phyloP scores from a whole-genome alignment of 2,329 filamentous ascomycete species.

The Myriosclerotinia scirpicola region DNA sequence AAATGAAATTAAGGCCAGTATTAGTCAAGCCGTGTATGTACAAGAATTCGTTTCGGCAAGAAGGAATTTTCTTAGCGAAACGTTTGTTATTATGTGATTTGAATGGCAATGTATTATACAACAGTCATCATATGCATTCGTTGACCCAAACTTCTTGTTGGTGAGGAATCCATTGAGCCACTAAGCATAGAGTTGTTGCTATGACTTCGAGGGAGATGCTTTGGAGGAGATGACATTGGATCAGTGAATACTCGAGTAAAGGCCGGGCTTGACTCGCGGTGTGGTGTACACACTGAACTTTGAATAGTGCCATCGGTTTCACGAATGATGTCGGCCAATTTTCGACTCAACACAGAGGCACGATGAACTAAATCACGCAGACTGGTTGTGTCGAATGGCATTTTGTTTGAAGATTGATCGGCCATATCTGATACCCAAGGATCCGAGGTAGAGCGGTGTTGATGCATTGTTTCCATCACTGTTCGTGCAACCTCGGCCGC shows the following conservation, averaged over 20 bases:
- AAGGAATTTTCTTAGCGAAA: not conserved
- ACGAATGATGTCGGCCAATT: constrained; percentile 59
- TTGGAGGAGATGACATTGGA: constrained; percentile 54
- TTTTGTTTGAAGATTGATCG: constrained; percentile 46
- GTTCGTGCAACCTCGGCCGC: constrained; percentile 55
- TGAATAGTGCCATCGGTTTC: constrained; percentile 57
- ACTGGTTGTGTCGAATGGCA: constrained; percentile 69
- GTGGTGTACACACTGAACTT: constrained; percentile 53
- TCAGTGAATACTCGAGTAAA: constrained; percentile 67
- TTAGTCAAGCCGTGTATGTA: constrained; percentile 19
- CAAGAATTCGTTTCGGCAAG: constrained; percentile 20
- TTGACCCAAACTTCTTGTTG: constrained; percentile 51
- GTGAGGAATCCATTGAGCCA: constrained; percentile 53
- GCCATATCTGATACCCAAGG: constrained; percentile 38
- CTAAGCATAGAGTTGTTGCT: constrained; percentile 55
- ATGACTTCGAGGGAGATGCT: constrained; percentile 52
- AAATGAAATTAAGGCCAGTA: constrained; percentile 20
- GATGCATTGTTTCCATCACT: constrained; percentile 64
- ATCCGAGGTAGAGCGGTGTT: constrained; percentile 49
- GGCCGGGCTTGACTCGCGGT: constrained; percentile 61
- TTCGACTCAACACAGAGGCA: constrained; percentile 59
- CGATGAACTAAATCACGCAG: constrained; percentile 65
- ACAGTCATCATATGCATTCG: constrained; percentile 67
- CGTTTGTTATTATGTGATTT: constrained; percentile 6
- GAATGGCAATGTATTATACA: constrained; percentile 38